Percentiles rank a stretch among this genome's conserved stretches.
Evolutionary conservation across 768 basidiomycete genomes (phyloP).

Genomic region (Mycena galericulata): DNA sequence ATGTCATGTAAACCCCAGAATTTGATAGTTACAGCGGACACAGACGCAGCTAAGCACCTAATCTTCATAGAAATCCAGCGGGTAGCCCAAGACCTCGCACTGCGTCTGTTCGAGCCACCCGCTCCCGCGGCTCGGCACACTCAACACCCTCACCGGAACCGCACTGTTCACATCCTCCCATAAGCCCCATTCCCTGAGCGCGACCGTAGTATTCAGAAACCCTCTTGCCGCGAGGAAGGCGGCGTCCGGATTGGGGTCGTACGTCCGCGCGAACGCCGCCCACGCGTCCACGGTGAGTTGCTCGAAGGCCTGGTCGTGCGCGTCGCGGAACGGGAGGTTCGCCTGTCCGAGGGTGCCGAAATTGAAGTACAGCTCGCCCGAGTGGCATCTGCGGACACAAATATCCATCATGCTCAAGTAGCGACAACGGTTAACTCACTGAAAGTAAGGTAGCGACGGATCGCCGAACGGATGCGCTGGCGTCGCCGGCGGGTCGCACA

Average conservation of each 20-base stretch:
- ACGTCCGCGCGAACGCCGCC: slow-evolving; percentile 60
- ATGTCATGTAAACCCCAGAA: too few relatives aligned
- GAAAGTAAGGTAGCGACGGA: slow-evolving; percentile 60
- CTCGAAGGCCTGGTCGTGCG: slow-evolving; percentile 56
- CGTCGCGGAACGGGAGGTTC: slow-evolving; percentile 57
- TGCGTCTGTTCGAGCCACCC: slow-evolving; percentile 51
- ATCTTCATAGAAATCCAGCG: slow-evolving; percentile 34
- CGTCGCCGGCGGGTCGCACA: slow-evolving; percentile 57
- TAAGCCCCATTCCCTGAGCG: slow-evolving; percentile 41
- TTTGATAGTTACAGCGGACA: too few relatives aligned
- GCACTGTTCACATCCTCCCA: slow-evolving; percentile 50
- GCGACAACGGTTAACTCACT: slow-evolving; percentile 50
- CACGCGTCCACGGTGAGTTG: slow-evolving; percentile 59
- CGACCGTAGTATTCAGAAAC: slow-evolving; percentile 49
- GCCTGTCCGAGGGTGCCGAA: slow-evolving; percentile 55
- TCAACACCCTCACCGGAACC: slow-evolving; percentile 48
- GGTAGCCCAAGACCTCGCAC: slow-evolving; percentile 52
- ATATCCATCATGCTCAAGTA: slow-evolving; percentile 41
- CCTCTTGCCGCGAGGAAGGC: too few relatives aligned
- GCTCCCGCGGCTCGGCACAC: slow-evolving; percentile 47
- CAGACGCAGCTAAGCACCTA: too few relatives aligned
- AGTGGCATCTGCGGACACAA: slow-evolving; percentile 41
- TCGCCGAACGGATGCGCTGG: slow-evolving; percentile 59
- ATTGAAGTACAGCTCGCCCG: slow-evolving; percentile 51
- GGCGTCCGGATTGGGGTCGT: too few relatives aligned